Evolutionary conservation across 257 asterid genomes (phyloP).

Genomic region (Nicotiana otophora): DNA sequence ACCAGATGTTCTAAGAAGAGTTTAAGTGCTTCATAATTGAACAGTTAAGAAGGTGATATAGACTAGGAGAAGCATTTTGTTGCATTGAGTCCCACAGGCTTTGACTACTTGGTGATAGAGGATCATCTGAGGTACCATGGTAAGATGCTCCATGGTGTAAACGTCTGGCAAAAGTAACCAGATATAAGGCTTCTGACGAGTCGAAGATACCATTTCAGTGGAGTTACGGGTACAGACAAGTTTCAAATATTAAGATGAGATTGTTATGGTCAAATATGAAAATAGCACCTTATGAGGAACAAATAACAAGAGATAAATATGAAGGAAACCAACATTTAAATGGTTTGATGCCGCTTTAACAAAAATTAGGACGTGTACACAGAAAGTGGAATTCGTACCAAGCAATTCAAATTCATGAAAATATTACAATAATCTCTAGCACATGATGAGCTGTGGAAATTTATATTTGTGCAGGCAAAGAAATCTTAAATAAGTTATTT

Average conservation of each 20-base stretch:
- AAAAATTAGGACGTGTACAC: background rate
- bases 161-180: background rate
- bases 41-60: background rate
- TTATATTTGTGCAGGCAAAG: background rate
- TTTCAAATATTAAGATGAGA: background rate
- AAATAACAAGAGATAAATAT: background rate
- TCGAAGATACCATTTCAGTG: background rate
- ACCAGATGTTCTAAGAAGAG: background rate
- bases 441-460: background rate
- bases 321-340: background rate
- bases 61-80: background rate
- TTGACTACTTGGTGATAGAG: background rate
- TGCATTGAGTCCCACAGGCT: background rate
- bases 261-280: background rate
- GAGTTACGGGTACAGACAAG: background rate
- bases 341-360: background rate
- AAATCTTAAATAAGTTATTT: background rate
- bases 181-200: background rate
- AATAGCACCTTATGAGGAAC: background rate
- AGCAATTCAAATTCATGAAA: background rate
- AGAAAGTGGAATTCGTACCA: background rate
- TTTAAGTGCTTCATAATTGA: background rate
- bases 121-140: background rate
- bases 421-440: background rate
- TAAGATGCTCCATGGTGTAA: background rate